Conservation (phyloP, 345 rosid species). For the Hibiscus mutabilis region DNA sequence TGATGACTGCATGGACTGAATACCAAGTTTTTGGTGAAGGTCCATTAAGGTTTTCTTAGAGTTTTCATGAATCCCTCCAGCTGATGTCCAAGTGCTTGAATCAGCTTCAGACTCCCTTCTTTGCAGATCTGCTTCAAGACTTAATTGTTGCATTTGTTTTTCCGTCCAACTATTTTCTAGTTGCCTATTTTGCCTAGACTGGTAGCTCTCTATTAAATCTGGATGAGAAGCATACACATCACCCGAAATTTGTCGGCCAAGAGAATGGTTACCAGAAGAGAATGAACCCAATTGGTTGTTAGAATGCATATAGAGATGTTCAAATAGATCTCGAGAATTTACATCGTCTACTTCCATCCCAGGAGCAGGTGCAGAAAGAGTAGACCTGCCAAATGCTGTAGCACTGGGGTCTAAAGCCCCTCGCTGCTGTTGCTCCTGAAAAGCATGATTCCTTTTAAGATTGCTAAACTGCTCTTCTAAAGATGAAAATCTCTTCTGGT, state of each 20-base stretch:
- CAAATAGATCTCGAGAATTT: background rate
- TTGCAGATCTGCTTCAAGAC: slow-evolving; percentile 18
- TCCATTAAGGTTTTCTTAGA: slow-evolving; percentile 32
- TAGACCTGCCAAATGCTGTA: background rate
- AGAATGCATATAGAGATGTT: background rate
- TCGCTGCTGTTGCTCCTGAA: slow-evolving; percentile 26
- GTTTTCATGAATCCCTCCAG: slow-evolving; percentile 20
- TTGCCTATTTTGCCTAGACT: background rate
- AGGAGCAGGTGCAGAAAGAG: background rate
- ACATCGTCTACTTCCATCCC: too few species aligned
- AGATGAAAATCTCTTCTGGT: slow-evolving; percentile 24
- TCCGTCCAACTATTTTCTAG: slow-evolving; percentile 28
- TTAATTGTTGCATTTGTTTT: slow-evolving; percentile 22
- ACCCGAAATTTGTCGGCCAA: background rate
- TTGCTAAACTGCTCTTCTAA: slow-evolving; percentile 24
- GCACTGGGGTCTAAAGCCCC: slow-evolving; percentile 16
- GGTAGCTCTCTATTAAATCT: background rate
- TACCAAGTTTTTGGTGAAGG: slow-evolving; percentile 24
- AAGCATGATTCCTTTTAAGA: slow-evolving; percentile 17
- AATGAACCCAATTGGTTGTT: background rate
- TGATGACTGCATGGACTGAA: slow-evolving; percentile 22
- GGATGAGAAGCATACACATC: background rate
- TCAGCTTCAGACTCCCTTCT: slow-evolving; percentile 22
- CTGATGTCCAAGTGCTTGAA: slow-evolving; percentile 19
- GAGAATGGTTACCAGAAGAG: background rate